A percentile compares a stretch with the other conserved stretches of the same genome.
These are phyloP conservation scores for Penicillium cataractarum DNA, from an alignment of 495 filamentous ascomycete genomes.

Conservation along the genomic window DNA sequence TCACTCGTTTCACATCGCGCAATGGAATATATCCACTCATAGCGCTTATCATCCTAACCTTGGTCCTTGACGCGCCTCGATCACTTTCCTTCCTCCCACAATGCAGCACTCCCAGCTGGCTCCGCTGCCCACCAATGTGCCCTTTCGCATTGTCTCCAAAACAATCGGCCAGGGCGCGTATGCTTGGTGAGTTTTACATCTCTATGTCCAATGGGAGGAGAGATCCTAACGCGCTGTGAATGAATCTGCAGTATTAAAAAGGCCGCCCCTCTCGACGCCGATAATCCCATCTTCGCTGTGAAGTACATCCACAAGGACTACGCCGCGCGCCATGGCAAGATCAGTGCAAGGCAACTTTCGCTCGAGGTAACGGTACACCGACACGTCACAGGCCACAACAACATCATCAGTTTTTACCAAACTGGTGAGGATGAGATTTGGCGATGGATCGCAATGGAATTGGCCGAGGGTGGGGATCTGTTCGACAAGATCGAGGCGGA, in stretches of 20 bases:
- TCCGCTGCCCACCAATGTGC: constrained; percentile 81
- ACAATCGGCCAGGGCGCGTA: constrained; percentile 97
- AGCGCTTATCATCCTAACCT: constrained; percentile 6
- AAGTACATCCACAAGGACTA: constrained; percentile 99
- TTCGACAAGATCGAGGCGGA: constrained; percentile 99
- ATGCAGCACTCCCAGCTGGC: constrained; percentile 83
- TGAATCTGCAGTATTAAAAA: constrained; percentile 78
- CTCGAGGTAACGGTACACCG: constrained; percentile 89
- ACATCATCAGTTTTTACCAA: constrained; percentile 90
- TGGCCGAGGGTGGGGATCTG: constrained; percentile 91
- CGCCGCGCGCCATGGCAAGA: constrained; percentile 82
- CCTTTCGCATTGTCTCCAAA: constrained; percentile 92
- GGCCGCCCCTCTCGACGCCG: constrained; percentile 70
- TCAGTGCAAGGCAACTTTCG: constrained; percentile 82
- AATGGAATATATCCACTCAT: constrained; percentile 1
- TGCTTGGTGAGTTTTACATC: constrained; percentile 72
- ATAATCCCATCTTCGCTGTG: constrained; percentile 85
- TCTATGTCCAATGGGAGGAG: not conserved
- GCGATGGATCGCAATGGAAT: constrained; percentile 98
- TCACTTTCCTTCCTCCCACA: constrained; percentile 17
- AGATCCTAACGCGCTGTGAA: constrained; percentile 1
- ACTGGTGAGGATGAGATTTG: constrained; percentile 86
- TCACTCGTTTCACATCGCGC: constrained; percentile 9
- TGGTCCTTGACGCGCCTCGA: not conserved
- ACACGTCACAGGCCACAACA: constrained; percentile 83